These are phyloP conservation scores for Cruciata laevipes DNA, from an alignment of 257 asterid species.

Conservation along the genomic window DNA sequence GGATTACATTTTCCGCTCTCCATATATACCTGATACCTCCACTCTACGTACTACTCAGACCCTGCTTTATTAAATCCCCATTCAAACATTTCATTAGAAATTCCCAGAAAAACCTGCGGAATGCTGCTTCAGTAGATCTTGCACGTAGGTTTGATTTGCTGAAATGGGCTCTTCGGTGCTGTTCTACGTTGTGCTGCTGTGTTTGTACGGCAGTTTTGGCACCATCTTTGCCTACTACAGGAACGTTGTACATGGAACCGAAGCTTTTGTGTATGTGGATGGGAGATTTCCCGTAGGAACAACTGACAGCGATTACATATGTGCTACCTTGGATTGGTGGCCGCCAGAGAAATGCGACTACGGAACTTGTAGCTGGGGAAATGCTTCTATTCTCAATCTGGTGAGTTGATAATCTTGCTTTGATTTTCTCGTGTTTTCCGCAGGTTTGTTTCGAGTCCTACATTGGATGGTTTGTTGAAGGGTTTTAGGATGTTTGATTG, in stretches of 20 bases:
- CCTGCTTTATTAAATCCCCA: background rate
- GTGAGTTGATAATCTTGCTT: constrained; percentile 20
- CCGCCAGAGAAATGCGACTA: constrained; percentile 82
- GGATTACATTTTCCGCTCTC: background rate
- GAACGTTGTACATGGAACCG: constrained; percentile 2
- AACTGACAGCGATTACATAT: constrained; percentile 54
- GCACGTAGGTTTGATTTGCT: background rate
- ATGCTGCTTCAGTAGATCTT: background rate
- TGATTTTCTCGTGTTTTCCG: background rate
- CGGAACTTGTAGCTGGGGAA: constrained; percentile 82
- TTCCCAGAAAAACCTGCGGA: background rate
- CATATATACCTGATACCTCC: background rate
- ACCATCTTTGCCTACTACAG: constrained; percentile 14
- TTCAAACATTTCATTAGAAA: background rate
- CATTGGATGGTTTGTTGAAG: background rate
- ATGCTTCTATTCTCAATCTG: constrained; percentile 70
- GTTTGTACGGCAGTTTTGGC: constrained; percentile 13
- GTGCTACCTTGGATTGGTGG: constrained; percentile 96
- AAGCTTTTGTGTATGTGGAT: constrained; percentile 39
- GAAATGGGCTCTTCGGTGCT: constrained; percentile 14
- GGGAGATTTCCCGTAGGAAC: constrained; percentile 43
- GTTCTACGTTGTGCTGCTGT: constrained; percentile 6
- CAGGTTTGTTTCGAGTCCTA: background rate
- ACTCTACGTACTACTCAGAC: background rate
- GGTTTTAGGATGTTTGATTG: background rate